Evolutionary conservation across 192 early-diverging fungal genomes (phyloP), one percentile per base, ranked within the genome.

Genomic region (Dispira parvispora): DNA sequence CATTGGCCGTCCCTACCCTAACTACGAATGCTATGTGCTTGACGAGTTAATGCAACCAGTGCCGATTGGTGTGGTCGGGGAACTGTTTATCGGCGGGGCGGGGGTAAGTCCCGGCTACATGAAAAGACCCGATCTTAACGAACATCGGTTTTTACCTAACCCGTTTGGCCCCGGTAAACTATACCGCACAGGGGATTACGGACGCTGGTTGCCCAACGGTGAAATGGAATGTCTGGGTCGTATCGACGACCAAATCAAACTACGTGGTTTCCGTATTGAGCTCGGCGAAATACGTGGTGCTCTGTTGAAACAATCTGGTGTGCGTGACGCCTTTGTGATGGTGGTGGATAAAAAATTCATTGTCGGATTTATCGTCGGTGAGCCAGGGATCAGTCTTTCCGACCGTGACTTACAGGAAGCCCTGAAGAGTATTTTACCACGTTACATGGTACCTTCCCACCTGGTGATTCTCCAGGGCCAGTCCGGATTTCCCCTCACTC

Each of bases 181-280:
- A 46, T 75, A 71, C 56, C 67, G 49, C 45, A 65, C 70, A n/a
- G 73, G 73, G 16, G 73, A 75, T 28, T 43, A 67, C 3, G 69
- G 28, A 0, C 43, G 60, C 11, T 65, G 64, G 43, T 61, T 71
- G 11, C 65, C 62, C 45, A 62, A 66, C 23, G 73, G 73, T 3
- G 62, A 68, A 28, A 13, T 75, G 0, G 61, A 62, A 0, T 68
- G 26, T 44, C 9, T 80, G 0, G 73, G 73, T 8, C 67, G 73
- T 13, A 55, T 56, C 11, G 73, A 75, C 20, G 23, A 70, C n/a
- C 67, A 69, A 47, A 63, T 75, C 65, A 73, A 73, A 57, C 64
- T 75, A 14, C 62, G 67, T 43, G 73, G 73, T 0, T 71, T 55
- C 62, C 64, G 73, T 5, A 52, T 75, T 3, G 69, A 75, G 43